A percentile compares a stretch with the other conserved stretches of the same genome.
These are phyloP conservation scores for Aspergillus conjunctus DNA, from an alignment of 495 filamentous ascomycete species.

Conservation along the genomic window DNA sequence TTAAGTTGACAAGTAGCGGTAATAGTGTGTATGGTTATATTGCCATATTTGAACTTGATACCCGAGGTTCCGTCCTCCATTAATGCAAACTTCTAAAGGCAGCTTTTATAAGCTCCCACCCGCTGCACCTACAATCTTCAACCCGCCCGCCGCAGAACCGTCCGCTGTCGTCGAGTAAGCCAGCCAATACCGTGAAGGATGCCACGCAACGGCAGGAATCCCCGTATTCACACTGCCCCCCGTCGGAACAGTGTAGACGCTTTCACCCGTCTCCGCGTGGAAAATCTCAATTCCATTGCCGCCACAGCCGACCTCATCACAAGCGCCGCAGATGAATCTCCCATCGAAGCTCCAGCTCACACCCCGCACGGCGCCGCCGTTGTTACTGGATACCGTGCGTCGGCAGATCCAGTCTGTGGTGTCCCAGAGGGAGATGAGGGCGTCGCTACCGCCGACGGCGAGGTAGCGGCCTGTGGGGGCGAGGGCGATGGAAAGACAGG, in stretches of 20 bases:
- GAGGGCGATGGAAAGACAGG: constrained; percentile 69
- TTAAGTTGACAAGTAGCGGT: no score
- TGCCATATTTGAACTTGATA: no score
- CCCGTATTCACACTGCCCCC: constrained; percentile 49
- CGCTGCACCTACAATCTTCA: constrained; percentile 78
- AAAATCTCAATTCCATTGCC: constrained; percentile 67
- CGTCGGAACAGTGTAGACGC: constrained; percentile 76
- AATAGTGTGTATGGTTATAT: no score
- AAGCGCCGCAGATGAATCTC: constrained; percentile 80
- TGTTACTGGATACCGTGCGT: constrained; percentile 69
- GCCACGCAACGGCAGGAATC: constrained; percentile 78
- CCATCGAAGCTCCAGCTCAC: constrained; percentile 93
- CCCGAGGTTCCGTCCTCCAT: no score
- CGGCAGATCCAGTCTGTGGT: constrained; percentile 89
- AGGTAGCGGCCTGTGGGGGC: constrained; percentile 78
- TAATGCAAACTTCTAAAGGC: neutral
- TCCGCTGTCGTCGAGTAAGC: constrained; percentile 85
- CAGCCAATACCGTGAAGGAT: constrained; percentile 84
- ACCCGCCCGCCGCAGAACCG: constrained; percentile 70
- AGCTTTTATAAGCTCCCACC: constrained; percentile 41
- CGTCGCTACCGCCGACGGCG: constrained; percentile 87
- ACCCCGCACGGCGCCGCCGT: constrained; percentile 77
- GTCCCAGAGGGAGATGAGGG: constrained; percentile 87
- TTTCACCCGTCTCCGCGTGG: constrained; percentile 87
- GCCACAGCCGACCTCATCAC: constrained; percentile 64